Conservation (phyloP, 352 stramenopile species). For the Globisporangium spiculum region DNA sequence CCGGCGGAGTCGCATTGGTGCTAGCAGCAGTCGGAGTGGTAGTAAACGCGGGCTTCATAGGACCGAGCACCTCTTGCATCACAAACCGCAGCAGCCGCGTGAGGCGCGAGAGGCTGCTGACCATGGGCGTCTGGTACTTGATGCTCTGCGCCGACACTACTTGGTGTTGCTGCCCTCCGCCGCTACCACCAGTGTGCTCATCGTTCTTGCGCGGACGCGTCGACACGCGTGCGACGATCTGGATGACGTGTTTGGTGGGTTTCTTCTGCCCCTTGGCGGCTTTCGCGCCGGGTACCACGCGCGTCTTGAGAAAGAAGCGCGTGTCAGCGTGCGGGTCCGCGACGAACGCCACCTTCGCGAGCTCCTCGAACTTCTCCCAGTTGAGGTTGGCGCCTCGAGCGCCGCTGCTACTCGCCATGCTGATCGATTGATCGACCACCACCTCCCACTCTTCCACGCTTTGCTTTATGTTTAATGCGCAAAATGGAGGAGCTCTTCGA, state of each 20-base stretch:
- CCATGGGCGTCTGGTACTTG: conserved; percentile 19
- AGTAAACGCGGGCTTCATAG: conserved; percentile 31
- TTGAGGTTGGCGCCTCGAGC: conserved; percentile 22
- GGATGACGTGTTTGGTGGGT: conserved; percentile 20
- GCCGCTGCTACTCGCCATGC: conserved; percentile 6
- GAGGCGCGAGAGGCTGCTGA: conserved; percentile 33
- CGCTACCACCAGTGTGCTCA: conserved; percentile 2
- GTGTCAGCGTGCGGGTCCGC: conserved; percentile 40
- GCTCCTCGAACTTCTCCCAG: conserved; percentile 74
- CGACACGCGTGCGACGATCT: conserved; percentile 49
- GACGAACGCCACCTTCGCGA: conserved; percentile 60
- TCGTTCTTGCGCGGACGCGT: conserved; percentile 4
- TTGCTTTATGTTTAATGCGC: too few relatives aligned
- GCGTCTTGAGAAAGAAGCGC: conserved; percentile 64
- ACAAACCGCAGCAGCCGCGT: conserved; percentile 58
- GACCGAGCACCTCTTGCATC: conserved; percentile 64
- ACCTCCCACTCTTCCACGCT: not conserved
- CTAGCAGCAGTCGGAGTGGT: not conserved
- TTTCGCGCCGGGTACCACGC: conserved; percentile 10
- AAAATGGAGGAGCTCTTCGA: not conserved
- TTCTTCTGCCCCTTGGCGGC: conserved; percentile 18
- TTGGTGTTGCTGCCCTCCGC: not conserved
- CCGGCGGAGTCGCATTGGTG: not conserved
- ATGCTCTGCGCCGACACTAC: conserved; percentile 19
- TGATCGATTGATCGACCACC: not conserved